phyloP scores from a whole-genome alignment of 192 early-diverging fungal genomes.

The Backusella westeae region DNA sequence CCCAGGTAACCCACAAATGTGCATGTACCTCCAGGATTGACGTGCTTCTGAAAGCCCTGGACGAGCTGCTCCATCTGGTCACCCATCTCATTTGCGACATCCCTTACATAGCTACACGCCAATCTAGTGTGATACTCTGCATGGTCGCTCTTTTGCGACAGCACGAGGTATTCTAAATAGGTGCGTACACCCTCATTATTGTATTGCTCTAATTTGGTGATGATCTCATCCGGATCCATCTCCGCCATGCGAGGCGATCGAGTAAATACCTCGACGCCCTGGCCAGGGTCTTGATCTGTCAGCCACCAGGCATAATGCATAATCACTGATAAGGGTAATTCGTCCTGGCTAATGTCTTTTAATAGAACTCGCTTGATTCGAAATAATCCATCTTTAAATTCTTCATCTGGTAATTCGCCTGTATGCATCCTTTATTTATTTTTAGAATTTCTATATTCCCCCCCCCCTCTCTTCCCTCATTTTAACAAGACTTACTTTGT shows the following conservation, averaged over 20 bases:
- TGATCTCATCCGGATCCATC: slow-evolving; percentile 37
- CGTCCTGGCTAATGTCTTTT: slow-evolving; percentile 23
- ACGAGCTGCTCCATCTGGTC: background rate
- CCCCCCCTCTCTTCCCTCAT: background rate
- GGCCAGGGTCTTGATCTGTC: slow-evolving; percentile 36
- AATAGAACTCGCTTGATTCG: slow-evolving; percentile 42
- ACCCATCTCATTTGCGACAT: slow-evolving; percentile 25
- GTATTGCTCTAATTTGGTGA: slow-evolving; percentile 29
- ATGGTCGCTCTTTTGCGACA: slow-evolving; percentile 42
- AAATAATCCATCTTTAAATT: slow-evolving; percentile 42
- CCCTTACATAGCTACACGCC: slow-evolving; percentile 36
- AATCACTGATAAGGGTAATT: slow-evolving; percentile 31
- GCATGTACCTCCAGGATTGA: background rate
- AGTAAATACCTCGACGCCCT: slow-evolving; percentile 46
- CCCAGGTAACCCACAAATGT: slow-evolving; percentile 24
- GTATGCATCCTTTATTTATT: slow-evolving; percentile 42
- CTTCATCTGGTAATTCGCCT: slow-evolving; percentile 49
- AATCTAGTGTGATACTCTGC: slow-evolving; percentile 40
- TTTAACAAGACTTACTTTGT: slow-evolving; percentile 46
- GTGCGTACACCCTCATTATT: slow-evolving; percentile 34
- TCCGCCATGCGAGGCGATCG: slow-evolving; percentile 18
- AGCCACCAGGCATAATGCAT: slow-evolving; percentile 55
- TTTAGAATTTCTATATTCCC: background rate
- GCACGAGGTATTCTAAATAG: slow-evolving; percentile 55
- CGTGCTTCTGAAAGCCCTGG: slow-evolving; percentile 3